Evolutionary conservation across 129 eudicot genomes (phyloP).

Genomic region (Oenanthe sinensis): DNA sequence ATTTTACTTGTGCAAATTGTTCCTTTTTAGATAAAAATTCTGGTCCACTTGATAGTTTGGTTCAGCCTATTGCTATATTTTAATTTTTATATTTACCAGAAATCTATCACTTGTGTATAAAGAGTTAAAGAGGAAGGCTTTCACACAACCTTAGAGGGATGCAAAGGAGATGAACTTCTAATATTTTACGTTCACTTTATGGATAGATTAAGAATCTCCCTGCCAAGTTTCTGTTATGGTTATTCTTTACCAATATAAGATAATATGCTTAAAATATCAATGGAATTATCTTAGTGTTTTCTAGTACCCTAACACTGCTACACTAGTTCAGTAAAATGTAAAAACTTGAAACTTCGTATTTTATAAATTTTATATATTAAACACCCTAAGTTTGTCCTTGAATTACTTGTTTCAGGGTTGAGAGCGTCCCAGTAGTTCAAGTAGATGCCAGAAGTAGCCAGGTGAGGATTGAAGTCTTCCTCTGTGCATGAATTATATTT

Average conservation of each 20-base stretch:
- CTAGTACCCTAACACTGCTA: background rate
- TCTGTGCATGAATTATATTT: background rate
- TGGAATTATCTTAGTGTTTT: background rate
- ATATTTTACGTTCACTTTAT: background rate
- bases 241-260: background rate
- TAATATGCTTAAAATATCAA: background rate
- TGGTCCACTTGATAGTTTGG: background rate
- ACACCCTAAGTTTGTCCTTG: slow-evolving; percentile 10
- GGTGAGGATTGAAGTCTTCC: slow-evolving; percentile 27
- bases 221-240: background rate
- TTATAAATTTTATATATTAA: background rate
- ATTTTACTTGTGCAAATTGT: background rate
- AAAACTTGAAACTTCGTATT: background rate
- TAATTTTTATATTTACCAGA: background rate
- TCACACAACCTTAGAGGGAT: background rate
- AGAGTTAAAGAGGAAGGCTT: background rate
- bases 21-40: background rate
- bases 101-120: background rate
- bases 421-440: slow-evolving; percentile 41
- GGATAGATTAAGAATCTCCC: background rate
- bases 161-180: background rate
- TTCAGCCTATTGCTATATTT: slow-evolving; percentile 1
- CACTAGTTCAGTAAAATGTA: background rate
- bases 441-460: slow-evolving; percentile 53
- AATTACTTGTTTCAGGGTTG: slow-evolving; percentile 40